Conservation (phyloP, 2,329 filamentous ascomycete species). For the Cordyceps farinosa region DNA sequence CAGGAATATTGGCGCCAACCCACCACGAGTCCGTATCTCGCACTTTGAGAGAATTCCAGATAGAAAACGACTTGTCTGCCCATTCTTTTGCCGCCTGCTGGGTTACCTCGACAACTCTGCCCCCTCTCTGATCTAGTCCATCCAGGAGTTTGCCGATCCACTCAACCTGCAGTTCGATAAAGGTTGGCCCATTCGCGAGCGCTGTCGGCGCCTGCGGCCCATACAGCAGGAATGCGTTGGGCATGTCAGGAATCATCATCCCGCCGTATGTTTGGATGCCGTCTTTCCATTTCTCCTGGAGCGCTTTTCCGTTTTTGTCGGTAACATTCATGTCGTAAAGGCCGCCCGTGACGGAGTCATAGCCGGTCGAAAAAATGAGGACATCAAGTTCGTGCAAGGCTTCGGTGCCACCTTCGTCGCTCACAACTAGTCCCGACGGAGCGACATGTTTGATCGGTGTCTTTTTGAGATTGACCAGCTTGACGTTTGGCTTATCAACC, state of each 20-base stretch:
- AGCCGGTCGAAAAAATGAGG: slow-evolving; percentile 23
- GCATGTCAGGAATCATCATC: slow-evolving; percentile 23
- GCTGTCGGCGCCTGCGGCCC: slow-evolving; percentile 25
- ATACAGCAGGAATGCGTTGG: slow-evolving; percentile 26
- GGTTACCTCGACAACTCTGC: neutral
- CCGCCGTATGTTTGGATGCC: slow-evolving; percentile 23
- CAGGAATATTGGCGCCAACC: neutral
- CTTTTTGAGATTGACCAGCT: slow-evolving; percentile 14
- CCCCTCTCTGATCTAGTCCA: neutral
- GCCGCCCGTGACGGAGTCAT: slow-evolving; percentile 24
- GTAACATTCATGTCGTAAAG: slow-evolving; percentile 24
- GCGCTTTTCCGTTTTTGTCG: slow-evolving; percentile 18
- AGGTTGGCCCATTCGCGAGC: slow-evolving; percentile 22
- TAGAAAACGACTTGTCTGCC: neutral
- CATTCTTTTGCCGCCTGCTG: neutral
- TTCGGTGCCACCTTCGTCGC: neutral
- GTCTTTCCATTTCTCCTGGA: slow-evolving; percentile 21
- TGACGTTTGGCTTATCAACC: slow-evolving; percentile 17
- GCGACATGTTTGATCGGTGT: neutral
- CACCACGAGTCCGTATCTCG: neutral
- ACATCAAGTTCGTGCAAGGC: slow-evolving; percentile 15
- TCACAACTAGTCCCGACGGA: neutral
- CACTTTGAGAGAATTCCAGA: neutral
- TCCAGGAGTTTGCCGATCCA: neutral
- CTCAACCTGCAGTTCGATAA: slow-evolving; percentile 25